These are phyloP conservation scores for Colletotrichum falcatum DNA, from an alignment of 2,329 filamentous ascomycete species.

Conservation along the genomic window DNA sequence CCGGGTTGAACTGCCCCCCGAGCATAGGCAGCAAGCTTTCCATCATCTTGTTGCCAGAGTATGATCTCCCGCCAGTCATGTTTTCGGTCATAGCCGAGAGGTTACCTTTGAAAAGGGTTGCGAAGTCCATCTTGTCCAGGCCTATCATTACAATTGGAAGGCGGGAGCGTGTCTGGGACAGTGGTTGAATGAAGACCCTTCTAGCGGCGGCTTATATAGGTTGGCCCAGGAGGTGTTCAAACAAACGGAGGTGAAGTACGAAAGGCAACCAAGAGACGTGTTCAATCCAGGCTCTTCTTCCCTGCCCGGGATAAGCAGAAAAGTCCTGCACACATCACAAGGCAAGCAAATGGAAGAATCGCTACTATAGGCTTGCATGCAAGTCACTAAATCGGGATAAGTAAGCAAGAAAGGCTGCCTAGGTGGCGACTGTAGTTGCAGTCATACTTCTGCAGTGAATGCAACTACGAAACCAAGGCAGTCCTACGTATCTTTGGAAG, in stretches of 20 bases:
- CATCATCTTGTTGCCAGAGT: conserved; percentile 38
- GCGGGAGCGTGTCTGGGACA: not conserved
- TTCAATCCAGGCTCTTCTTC: not conserved
- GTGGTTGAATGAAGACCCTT: not conserved
- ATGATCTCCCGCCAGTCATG: conserved; percentile 30
- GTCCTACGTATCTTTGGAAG: not conserved
- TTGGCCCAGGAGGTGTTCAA: not conserved
- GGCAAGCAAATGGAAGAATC: not conserved
- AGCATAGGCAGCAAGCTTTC: conserved; percentile 39
- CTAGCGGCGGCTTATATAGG: conserved; percentile 6
- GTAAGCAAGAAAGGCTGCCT: conserved; percentile 8
- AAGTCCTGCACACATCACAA: not conserved
- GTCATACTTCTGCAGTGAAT: not conserved
- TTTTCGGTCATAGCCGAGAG: conserved; percentile 38
- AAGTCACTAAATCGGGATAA: not conserved
- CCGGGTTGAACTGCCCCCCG: conserved; percentile 41
- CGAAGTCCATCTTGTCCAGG: conserved; percentile 37
- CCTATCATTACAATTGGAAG: conserved; percentile 15
- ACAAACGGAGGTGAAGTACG: not conserved
- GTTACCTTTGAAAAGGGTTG: conserved; percentile 35
- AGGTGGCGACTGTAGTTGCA: conserved; percentile 7
- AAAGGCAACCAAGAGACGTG: conserved; percentile 5
- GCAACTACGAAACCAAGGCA: not conserved
- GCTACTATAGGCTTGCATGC: conserved; percentile 9
- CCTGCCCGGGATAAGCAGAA: not conserved